Percentiles rank a stretch among this genome's conserved stretches.
phyloP scores from a whole-genome alignment of 176 grass and related monocot genomes.

The Carex pumila region DNA sequence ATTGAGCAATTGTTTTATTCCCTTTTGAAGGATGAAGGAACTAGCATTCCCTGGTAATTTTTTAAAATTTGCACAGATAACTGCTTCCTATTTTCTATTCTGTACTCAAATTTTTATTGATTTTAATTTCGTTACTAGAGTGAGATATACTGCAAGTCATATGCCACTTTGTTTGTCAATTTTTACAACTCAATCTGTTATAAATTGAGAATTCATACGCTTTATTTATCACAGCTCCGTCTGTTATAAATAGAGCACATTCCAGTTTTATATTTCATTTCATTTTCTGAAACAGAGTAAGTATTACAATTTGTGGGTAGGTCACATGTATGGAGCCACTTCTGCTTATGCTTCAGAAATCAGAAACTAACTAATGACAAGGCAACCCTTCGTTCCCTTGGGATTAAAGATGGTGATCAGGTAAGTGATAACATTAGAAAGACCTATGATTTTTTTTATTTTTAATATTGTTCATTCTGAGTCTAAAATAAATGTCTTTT shows the following conservation, averaged over 20 bases:
- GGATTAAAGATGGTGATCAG: slow-evolving; percentile 88
- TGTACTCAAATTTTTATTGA: not conserved
- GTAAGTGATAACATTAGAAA: slow-evolving; percentile 14
- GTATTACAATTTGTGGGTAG: slow-evolving; percentile 25
- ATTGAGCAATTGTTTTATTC: slow-evolving; percentile 52
- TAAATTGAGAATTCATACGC: not conserved
- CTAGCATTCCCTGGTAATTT: slow-evolving; percentile 52
- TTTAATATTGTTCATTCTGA: not conserved
- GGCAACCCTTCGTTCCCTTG: slow-evolving; percentile 45
- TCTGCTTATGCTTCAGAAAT: slow-evolving; percentile 71
- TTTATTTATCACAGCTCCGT: not conserved
- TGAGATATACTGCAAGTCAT: not conserved
- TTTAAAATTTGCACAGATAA: not conserved
- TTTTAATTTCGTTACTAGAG: not conserved
- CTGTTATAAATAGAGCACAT: not conserved
- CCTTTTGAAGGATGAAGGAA: slow-evolving; percentile 25
- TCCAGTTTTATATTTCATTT: not conserved
- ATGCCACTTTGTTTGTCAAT: not conserved
- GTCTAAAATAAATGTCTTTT: not conserved
- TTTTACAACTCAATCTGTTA: not conserved
- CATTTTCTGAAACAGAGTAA: not conserved
- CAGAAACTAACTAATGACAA: slow-evolving; percentile 69
- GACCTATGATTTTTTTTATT: not conserved
- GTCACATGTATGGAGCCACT: slow-evolving; percentile 91
- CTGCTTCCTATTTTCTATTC: not conserved